Evolutionary conservation across 768 basidiomycete species (phyloP).

Genomic region (Guyanaporus albipodus): DNA sequence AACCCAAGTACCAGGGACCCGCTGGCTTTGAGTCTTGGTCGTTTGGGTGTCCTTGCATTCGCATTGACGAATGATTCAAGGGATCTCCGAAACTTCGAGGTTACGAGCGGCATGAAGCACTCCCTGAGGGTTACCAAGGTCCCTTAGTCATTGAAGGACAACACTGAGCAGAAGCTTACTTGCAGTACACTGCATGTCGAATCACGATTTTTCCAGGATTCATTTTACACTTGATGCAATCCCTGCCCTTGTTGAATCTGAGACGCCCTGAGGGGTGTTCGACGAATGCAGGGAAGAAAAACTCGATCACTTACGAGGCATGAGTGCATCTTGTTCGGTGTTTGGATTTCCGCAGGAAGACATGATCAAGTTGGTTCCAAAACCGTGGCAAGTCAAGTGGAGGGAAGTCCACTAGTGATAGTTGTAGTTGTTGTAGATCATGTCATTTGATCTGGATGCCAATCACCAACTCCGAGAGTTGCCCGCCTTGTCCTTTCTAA

Average conservation of each 20-base stretch:
- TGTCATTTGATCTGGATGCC: no score
- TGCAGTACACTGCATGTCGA: constrained; percentile 82
- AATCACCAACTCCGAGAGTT: no score
- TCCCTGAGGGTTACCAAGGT: constrained; percentile 35
- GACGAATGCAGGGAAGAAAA: background rate
- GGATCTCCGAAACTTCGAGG: constrained; percentile 57
- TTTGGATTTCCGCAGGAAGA: constrained; percentile 63
- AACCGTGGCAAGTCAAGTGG: no score
- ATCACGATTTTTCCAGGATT: constrained; percentile 65
- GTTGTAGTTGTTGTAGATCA: no score
- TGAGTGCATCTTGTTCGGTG: constrained; percentile 54
- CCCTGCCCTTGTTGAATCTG: constrained; percentile 63
- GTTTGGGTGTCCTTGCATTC: constrained; percentile 49
- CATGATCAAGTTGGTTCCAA: no score
- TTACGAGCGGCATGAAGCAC: constrained; percentile 64
- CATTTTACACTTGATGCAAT: constrained; percentile 73
- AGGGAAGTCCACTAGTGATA: no score
- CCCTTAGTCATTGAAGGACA: background rate
- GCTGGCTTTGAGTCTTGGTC: constrained; percentile 58
- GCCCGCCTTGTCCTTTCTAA: no score
- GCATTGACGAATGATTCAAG: constrained; percentile 64
- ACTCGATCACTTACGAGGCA: constrained; percentile 52
- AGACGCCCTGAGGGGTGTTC: constrained; percentile 44
- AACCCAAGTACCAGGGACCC: constrained; percentile 67
- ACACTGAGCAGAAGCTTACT: constrained; percentile 39